Evolutionary conservation across 208 protist species (phyloP).

Genomic region (Novymonas esmeraldas): DNA sequence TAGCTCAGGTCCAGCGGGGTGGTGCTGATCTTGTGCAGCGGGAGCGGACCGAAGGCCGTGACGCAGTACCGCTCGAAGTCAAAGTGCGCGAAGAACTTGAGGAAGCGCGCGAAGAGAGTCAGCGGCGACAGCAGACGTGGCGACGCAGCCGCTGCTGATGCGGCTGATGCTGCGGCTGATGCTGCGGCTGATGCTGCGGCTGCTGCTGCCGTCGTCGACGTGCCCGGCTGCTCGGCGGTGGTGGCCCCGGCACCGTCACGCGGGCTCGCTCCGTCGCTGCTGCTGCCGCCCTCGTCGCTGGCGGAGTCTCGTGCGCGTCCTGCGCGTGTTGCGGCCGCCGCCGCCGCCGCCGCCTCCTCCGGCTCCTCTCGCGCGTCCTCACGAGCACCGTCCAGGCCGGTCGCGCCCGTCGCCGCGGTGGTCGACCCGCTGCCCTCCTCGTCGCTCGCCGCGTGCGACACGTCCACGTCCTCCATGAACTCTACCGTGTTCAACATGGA

Average conservation of each 20-base stretch:
- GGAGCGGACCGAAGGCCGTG: conserved; percentile 80
- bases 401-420: neutral
- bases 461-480: conserved; percentile 77
- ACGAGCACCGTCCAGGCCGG: neutral
- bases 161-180: neutral
- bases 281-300: too few species aligned
- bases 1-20: conserved; percentile 57
- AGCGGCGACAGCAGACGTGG: conserved; percentile 41
- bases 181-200: too few species aligned
- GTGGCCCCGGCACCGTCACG: too few species aligned
- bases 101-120: conserved; percentile 68
- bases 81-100: conserved; percentile 85
- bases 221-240: too few species aligned
- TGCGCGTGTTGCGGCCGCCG: too few species aligned
- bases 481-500: conserved; percentile 88
- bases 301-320: too few species aligned
- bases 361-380: neutral
- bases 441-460: neutral
- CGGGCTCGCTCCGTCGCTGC: too few species aligned
- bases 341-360: conserved; percentile 2
- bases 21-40: conserved; percentile 51
- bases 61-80: conserved; percentile 83
- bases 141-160: neutral
- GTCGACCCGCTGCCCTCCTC: neutral
- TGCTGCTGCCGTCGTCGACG: too few species aligned